Conservation (phyloP, 192 early-diverging fungal species). For the Coemansia sp. region DNA sequence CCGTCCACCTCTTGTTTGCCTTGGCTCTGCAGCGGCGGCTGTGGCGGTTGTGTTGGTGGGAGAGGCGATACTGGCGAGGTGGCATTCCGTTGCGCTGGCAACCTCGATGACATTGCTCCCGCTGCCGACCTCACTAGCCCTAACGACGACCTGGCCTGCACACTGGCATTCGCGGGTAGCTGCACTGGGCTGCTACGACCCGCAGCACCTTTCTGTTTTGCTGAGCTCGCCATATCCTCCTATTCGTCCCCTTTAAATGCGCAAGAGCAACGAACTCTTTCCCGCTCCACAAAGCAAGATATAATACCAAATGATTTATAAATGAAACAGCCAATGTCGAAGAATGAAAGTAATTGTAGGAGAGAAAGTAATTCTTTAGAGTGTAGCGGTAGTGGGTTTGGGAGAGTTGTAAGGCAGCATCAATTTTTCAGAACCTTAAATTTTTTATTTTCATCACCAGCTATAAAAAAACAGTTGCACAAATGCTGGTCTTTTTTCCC, state of each 20-base stretch:
- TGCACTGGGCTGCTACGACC: not conserved
- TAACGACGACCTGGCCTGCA: constrained; percentile 31
- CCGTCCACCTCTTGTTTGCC: not conserved
- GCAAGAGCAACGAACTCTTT: too few species aligned
- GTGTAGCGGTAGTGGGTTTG: too few species aligned
- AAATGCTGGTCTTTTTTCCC: too few species aligned
- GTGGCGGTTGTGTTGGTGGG: not conserved
- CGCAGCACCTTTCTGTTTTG: not conserved
- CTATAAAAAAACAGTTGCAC: too few species aligned
- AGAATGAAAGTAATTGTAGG: too few species aligned
- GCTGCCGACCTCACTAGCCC: constrained; percentile 16
- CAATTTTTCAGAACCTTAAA: too few species aligned
- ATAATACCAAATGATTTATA: too few species aligned
- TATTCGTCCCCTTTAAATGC: not conserved
- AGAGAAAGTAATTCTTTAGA: too few species aligned
- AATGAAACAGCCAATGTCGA: too few species aligned
- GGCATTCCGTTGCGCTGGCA: constrained; percentile 5
- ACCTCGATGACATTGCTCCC: constrained; percentile 5
- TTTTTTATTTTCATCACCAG: too few species aligned
- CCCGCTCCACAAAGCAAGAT: too few species aligned
- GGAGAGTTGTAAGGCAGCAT: too few species aligned
- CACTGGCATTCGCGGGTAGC: not conserved
- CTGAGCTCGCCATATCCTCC: not conserved
- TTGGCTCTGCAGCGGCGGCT: not conserved
- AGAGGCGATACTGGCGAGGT: constrained; percentile 9